phyloP scores from a whole-genome alignment of 768 basidiomycete genomes.

The Suillus subalutaceus region DNA sequence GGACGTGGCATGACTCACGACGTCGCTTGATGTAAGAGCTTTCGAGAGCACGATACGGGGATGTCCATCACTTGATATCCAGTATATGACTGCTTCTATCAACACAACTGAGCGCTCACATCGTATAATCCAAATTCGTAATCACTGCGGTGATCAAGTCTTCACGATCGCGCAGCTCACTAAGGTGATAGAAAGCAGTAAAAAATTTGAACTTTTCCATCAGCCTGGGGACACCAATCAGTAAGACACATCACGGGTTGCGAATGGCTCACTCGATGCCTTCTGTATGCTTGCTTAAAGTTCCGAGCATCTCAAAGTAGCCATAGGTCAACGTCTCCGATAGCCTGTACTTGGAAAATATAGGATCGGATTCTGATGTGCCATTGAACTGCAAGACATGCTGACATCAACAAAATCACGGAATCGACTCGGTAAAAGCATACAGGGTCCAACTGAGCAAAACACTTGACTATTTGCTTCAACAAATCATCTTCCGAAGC shows the following conservation, averaged over 20 bases:
- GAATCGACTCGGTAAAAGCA: conserved; percentile 24
- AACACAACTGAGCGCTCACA: conserved; percentile 50
- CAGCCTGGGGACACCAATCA: conserved; percentile 48
- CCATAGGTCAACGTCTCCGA: conserved; percentile 85
- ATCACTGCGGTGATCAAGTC: conserved; percentile 92
- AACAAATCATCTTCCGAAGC: conserved; percentile 83
- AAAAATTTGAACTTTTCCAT: conserved; percentile 92
- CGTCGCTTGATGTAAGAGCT: conserved; percentile 91
- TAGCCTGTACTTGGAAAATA: conserved; percentile 84
- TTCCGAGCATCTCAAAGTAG: conserved; percentile 95
- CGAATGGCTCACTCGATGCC: conserved; percentile 70
- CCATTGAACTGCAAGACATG: conserved; percentile 61
- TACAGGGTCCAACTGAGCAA: conserved; percentile 92
- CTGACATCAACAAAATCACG: conserved; percentile 7
- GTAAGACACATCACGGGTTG: neutral
- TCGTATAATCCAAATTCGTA: conserved; percentile 88
- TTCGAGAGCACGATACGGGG: conserved; percentile 92
- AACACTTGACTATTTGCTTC: conserved; percentile 79
- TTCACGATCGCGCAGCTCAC: conserved; percentile 87
- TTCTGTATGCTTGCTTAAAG: conserved; percentile 83
- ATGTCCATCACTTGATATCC: conserved; percentile 81
- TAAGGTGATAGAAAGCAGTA: conserved; percentile 94
- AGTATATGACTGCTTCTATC: conserved; percentile 9
- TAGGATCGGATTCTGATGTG: conserved; percentile 70
- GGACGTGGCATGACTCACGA: conserved; percentile 45